Conservation (phyloP, 306 rosid species). For the Trifolium repens region DNA sequence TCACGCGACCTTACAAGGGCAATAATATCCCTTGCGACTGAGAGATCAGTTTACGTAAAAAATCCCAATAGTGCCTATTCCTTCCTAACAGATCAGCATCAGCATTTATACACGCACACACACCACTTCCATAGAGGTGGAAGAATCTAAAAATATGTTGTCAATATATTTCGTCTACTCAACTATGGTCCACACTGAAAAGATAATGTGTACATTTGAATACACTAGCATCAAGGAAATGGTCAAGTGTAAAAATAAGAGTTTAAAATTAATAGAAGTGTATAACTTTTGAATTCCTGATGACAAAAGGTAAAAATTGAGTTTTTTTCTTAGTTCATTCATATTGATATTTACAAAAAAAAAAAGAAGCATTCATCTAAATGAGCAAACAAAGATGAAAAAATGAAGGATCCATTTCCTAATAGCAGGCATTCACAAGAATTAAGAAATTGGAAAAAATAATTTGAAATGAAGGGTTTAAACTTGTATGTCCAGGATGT, state of each 20-base stretch:
- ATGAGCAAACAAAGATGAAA: constrained; percentile 24
- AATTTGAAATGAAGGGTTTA: neutral
- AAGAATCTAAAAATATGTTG: neutral
- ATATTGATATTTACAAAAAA: constrained; percentile 1
- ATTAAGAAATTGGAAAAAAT: constrained; percentile 2
- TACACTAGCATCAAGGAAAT: constrained; percentile 15
- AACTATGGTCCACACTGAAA: neutral
- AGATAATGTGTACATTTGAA: neutral
- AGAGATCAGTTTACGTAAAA: neutral
- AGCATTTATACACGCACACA: neutral
- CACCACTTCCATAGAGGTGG: neutral
- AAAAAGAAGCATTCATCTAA: neutral
- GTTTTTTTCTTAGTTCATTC: constrained; percentile 5
- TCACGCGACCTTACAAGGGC: neutral
- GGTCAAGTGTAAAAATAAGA: neutral
- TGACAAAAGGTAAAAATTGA: neutral
- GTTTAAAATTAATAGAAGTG: neutral
- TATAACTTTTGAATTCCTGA: constrained; percentile 13
- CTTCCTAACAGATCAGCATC: neutral
- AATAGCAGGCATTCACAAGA: constrained; percentile 21
- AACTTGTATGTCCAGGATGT: neutral
- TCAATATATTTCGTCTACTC: neutral
- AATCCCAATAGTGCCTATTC: neutral
- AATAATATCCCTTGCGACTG: neutral
- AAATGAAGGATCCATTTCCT: constrained; percentile 17